Percentiles rank a stretch among this genome's conserved stretches.
Conservation (phyloP, 768 basidiomycete genomes). For the Lactarius hatsudake region DNA sequence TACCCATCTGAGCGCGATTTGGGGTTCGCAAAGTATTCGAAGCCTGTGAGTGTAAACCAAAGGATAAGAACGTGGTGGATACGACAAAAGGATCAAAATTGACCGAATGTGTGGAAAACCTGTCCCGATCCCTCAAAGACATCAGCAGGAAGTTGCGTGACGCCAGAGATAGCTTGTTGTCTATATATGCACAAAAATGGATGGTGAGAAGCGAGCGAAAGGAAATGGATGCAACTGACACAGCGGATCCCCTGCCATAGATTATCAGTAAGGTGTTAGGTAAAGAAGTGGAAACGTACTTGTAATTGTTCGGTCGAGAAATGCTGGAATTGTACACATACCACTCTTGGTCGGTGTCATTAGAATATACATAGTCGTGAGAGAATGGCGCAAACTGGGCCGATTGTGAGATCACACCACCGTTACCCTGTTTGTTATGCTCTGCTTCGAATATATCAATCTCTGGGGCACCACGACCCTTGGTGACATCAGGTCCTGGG, state of each 20-base stretch:
- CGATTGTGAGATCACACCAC: constrained; percentile 68
- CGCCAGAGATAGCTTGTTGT: constrained; percentile 49
- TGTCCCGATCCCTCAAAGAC: constrained; percentile 59
- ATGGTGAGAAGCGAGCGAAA: background rate
- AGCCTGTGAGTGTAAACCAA: constrained; percentile 41
- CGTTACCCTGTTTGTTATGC: constrained; percentile 50
- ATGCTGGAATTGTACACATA: constrained; percentile 37
- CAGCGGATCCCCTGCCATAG: constrained; percentile 46
- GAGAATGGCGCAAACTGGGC: constrained; percentile 68
- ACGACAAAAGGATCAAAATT: background rate
- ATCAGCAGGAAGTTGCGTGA: constrained; percentile 48
- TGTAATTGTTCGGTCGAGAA: constrained; percentile 39
- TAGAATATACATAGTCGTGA: constrained; percentile 42
- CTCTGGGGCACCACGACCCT: constrained; percentile 74
- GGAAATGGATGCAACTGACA: constrained; percentile 33
- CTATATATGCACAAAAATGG: constrained; percentile 22
- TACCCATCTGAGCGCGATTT: constrained; percentile 52
- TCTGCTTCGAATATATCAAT: constrained; percentile 83
- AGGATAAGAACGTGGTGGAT: background rate
- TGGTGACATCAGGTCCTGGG: constrained; percentile 56
- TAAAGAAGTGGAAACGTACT: constrained; percentile 28
- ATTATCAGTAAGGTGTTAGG: constrained; percentile 1
- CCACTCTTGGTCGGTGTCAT: constrained; percentile 37
- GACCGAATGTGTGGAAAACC: constrained; percentile 49
- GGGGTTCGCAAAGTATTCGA: constrained; percentile 73